Base-by-base conservation (phyloP, 2,329 filamentous ascomycete genomes). In the Dothistroma septosporum region DNA sequence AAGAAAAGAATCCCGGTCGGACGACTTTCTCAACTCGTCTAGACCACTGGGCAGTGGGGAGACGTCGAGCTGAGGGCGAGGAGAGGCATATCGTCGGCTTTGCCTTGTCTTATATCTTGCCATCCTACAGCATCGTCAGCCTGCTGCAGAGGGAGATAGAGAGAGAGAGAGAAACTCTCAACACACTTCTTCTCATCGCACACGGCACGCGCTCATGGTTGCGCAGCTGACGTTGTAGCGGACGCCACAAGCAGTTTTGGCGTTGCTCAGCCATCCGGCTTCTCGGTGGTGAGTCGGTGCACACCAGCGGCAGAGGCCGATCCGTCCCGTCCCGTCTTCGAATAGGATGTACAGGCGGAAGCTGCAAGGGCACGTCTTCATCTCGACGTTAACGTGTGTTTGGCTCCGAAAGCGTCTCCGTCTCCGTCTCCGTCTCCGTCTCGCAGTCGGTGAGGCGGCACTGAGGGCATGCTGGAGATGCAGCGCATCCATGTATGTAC, bases 11-110 rank as follows among this genome's bases (percentile, higher is more conserved):
- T 37, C 55, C 47, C 24, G 21, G 47, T n/a, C 5, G 22, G 16
- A 28, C 24, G 55, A 57, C 22, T 49, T 44, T 47, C 44, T 48
- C 57, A 46, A 33, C 46, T 28, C 37, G 47, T 60, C 58, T 60
- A 55, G 58, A 57, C 57, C 58, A 24, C 16, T 56, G 7, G 56
- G 44, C 24, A 9, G 22, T 54, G 35, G 46, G n/a, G 35, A 53
- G 50, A 33, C 50, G n/a, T 35, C 11, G 33, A 35, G 35, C 32
- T 35, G 31, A 41, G 22, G 10, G 16, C 6, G 5, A n/a, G 22
- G 16, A 24, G 8, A 28, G 14, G 49, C 32, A 11, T 11, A 19
- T 19, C 5, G 6, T 32, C n/a, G 28, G 11, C 16, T 12, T 22
- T 1, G 11, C 11, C 35, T 37, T 37, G 35, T 37, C 35, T 4